Evolutionary conservation across 108 stramenopile species (phyloP), one percentile per base, ranked within the genome.

Genomic region (Skeletonema grethae): DNA sequence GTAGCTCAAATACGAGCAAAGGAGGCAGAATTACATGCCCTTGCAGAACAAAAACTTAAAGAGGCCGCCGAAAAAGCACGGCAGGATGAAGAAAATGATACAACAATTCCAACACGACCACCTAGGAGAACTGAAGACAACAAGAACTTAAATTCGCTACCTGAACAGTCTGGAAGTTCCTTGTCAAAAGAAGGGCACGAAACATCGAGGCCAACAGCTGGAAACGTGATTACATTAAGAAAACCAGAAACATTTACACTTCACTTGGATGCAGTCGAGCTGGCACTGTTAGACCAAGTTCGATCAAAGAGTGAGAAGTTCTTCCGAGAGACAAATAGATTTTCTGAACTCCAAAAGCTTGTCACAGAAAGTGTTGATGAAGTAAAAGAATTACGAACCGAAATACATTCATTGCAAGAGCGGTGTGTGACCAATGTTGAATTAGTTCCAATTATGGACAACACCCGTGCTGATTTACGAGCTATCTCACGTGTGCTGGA

Each of bases 311-410:
- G 84, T 11, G 73, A 67, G 22, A 79, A 87, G 46, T 96, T 93
- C 65, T 96, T 96, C 80, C 88, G 91, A 24, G 95, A 96, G 75
- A 93, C 92, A 6, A 89, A 87, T 36, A 83, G 92, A 1, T 96
- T 96, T 67, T 85, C 86, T 3, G 82, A 91, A 69, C 67, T 96
- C 29, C 84, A 91, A 57, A 61, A 78, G 8, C 75, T 87, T 41
- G 89, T 93, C 29, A 79, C 84, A 9, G 72, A 68, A n/a, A 75
- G 86, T 29, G 69, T 92, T 35, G 72, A 83, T 20, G 89, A 96
- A 61, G 90, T 92, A n/a, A 71, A 77, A 11, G 55, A 45, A 24
- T 59, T 96, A 57, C 70, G 88, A 24, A 65, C 38, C 1, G 70
- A 70, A 38, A 45, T 94, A 43, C 78, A 84, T 53, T 70, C 79